Evolutionary conservation across 1,284 basidiomycete species (phyloP).

Genomic region (Microbotryum saponariae): DNA sequence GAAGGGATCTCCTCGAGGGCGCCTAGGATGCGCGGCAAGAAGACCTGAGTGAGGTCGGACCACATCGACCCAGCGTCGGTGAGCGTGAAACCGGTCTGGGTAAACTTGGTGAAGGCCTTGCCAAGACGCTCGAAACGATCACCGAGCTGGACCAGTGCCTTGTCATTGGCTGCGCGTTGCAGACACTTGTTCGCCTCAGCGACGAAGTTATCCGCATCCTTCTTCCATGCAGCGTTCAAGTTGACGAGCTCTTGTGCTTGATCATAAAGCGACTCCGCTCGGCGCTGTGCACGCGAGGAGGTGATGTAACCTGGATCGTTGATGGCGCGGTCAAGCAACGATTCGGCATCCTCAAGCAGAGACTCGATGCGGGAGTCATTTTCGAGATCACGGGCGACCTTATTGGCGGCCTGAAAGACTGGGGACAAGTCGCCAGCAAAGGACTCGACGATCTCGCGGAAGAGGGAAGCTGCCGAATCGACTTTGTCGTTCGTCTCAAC

Average conservation of each 20-base stretch:
- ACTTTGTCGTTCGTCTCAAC: slow-evolving; percentile 35
- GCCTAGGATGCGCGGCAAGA: slow-evolving; percentile 43
- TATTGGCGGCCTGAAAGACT: slow-evolving; percentile 40
- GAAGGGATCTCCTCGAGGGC: slow-evolving; percentile 46
- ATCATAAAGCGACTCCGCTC: slow-evolving; percentile 42
- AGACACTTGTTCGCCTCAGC: slow-evolving; percentile 19
- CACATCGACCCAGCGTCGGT: slow-evolving; percentile 21
- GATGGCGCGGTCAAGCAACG: slow-evolving; percentile 40
- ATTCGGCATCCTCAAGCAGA: slow-evolving; percentile 41
- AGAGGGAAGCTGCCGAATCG: slow-evolving; percentile 9
- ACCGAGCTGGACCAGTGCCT: slow-evolving; percentile 15
- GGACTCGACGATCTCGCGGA: slow-evolving; percentile 34
- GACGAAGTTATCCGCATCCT: slow-evolving; percentile 1
- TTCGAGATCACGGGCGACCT: slow-evolving; percentile 43
- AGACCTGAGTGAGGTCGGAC: slow-evolving; percentile 43
- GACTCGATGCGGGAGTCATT: slow-evolving; percentile 40
- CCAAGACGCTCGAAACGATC: slow-evolving; percentile 21
- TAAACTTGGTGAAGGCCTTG: slow-evolving; percentile 16
- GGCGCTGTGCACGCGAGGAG: slow-evolving; percentile 41
- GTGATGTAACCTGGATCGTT: slow-evolving; percentile 43
- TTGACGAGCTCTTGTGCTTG: slow-evolving; percentile 21
- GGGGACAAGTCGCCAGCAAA: slow-evolving; percentile 41
- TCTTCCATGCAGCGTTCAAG: slow-evolving; percentile 17
- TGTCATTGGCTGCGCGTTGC: slow-evolving; percentile 20
- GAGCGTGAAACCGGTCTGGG: slow-evolving; percentile 19